phyloP scores from a whole-genome alignment of 1,284 basidiomycete genomes.

The Boletellus sp. region DNA sequence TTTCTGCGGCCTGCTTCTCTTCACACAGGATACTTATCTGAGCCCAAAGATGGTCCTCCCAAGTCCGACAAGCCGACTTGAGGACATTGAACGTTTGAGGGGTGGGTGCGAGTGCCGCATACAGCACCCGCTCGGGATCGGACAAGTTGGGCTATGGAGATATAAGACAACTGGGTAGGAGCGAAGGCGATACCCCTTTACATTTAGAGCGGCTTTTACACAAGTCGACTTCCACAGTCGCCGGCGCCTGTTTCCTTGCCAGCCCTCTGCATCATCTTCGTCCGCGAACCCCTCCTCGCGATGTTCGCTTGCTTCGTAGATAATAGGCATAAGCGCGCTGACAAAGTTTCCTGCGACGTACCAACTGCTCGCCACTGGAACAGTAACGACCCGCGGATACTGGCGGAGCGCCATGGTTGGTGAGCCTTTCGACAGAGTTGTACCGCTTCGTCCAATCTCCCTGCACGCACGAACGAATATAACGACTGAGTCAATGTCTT shows the following conservation, averaged over 20 bases:
- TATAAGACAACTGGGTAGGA: slow-evolving; percentile 7
- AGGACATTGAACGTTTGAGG: slow-evolving; percentile 75
- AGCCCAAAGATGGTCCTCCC: slow-evolving; percentile 96
- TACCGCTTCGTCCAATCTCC: slow-evolving; percentile 79
- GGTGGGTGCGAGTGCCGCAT: slow-evolving; percentile 83
- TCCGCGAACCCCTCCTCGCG: slow-evolving; percentile 52
- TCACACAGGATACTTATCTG: slow-evolving; percentile 85
- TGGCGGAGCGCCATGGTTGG: slow-evolving; percentile 90
- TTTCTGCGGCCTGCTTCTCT: slow-evolving; percentile 66
- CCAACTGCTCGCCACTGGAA: slow-evolving; percentile 72
- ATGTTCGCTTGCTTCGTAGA: slow-evolving; percentile 44
- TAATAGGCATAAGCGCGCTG: slow-evolving; percentile 1
- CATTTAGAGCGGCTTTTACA: slow-evolving; percentile 73
- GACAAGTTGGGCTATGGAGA: slow-evolving; percentile 58
- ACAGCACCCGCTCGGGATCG: slow-evolving; percentile 77
- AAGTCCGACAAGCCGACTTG: slow-evolving; percentile 76
- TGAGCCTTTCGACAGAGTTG: slow-evolving; percentile 81
- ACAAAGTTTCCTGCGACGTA: slow-evolving; percentile 30
- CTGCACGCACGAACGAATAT: slow-evolving; percentile 78
- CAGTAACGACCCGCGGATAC: slow-evolving; percentile 74
- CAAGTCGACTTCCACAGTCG: slow-evolving; percentile 86
- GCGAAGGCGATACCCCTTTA: slow-evolving; percentile 37
- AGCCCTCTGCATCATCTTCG: slow-evolving; percentile 46
- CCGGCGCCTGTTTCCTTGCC: slow-evolving; percentile 71
- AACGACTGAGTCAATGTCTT: slow-evolving; percentile 70